These are phyloP conservation scores for Candida michaelii DNA, from an alignment of 805 yeast species.

Conservation along the genomic window DNA sequence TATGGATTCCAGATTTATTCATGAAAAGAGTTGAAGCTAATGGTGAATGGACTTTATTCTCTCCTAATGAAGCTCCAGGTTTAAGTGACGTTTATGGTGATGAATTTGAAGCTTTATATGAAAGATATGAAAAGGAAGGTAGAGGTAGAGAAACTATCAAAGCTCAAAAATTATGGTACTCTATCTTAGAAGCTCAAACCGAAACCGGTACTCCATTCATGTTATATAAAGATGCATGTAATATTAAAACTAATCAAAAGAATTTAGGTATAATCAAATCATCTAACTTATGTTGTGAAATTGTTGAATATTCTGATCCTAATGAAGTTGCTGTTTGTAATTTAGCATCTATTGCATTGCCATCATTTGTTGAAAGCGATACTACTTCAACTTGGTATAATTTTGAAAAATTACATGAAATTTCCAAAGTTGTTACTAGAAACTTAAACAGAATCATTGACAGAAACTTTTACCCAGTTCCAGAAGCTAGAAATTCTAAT, in stretches of 20 bases:
- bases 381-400: conserved; percentile 46
- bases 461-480: conserved; percentile 56
- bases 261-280: conserved; percentile 61
- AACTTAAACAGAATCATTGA: conserved; percentile 59
- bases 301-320: conserved; percentile 58
- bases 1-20: conserved; percentile 63
- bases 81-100: conserved; percentile 55
- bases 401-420: conserved; percentile 55
- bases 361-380: conserved; percentile 52
- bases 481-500: conserved; percentile 53
- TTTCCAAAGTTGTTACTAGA: conserved; percentile 53
- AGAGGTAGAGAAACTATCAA: conserved; percentile 50
- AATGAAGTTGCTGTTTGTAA: conserved; percentile 64
- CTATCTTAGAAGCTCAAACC: conserved; percentile 61
- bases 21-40: conserved; percentile 60
- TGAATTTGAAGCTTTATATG: conserved; percentile 53
- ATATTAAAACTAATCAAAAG: conserved; percentile 57
- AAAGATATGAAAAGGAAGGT: conserved; percentile 50
- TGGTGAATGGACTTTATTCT: conserved; percentile 57
- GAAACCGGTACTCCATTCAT: conserved; percentile 67
- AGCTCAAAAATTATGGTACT: conserved; percentile 63
- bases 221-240: conserved; percentile 65
- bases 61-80: conserved; percentile 61
- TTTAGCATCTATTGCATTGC: conserved; percentile 59
- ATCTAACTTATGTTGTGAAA: conserved; percentile 62